Base-by-base conservation (phyloP, 2,329 filamentous ascomycete genomes). In the Colletotrichum salicis region DNA sequence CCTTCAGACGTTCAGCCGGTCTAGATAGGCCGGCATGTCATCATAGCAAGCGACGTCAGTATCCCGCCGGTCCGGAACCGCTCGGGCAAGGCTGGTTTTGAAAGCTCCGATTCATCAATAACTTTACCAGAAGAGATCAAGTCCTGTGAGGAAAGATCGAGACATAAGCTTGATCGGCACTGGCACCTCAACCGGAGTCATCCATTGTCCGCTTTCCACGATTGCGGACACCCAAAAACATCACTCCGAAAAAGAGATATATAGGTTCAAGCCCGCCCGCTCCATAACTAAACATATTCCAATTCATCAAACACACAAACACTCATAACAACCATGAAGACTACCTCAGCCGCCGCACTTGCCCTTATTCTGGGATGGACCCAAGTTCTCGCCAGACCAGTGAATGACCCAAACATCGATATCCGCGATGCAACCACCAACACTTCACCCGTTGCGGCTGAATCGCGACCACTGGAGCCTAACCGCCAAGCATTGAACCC, bases 41-140 rank as follows among this genome's bases (percentile, higher is more conserved):
- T 61, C 27, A 35, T 11, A 13, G 35, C 33, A 48, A 29, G n/a
- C 35, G 37, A 70, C 67, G 62, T 70, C 67, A 70, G 35, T 27
- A 7, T 33, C 15, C 29, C 45, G 48, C 22, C 15, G 48, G 22
- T 11, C 2, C 4, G 45, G 35, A 51, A 31, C 35, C 37, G 19
- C 5, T 35, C 10, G 11, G 11, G 31, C 19, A 22, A 41, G 35
- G 35, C 35, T 15, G 0, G 37, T 41, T 41, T 19, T 37, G 22
- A 22, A 41, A 7, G 12, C 27, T n/a, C 27, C 7, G 2, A 31
- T n/a, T n/a, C 10, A 15, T 24, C 10, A 58, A 13, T 2, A 58
- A 37, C 8, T 33, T 10, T 48, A 22, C 19, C 7, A 22, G 5
- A 48, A 33, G 2, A 35, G 27, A 5, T 12, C 13, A 2, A 22